Percentiles rank a stretch among this genome's conserved stretches.
Evolutionary conservation across 2,329 filamentous ascomycete genomes (phyloP).

Genomic region (Phaeosphaeriaceae sp.): DNA sequence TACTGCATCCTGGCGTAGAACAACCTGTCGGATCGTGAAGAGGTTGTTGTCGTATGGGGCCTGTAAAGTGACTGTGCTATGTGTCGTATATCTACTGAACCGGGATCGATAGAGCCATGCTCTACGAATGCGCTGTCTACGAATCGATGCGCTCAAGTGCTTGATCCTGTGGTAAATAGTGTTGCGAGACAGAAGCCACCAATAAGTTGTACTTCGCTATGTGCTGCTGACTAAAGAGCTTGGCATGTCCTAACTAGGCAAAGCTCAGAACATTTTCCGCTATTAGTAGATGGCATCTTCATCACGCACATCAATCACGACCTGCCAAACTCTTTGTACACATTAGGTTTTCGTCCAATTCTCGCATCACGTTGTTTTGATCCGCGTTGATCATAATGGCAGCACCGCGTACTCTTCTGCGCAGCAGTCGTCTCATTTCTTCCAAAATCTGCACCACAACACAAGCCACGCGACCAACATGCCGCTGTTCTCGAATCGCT

Average conservation of each 20-base stretch:
- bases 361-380: background rate
- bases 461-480: background rate
- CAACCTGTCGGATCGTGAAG: background rate
- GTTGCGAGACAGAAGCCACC: background rate
- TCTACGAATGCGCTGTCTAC: background rate
- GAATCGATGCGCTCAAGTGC: no score
- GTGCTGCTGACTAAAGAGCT: background rate
- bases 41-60: background rate
- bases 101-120: background rate
- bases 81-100: background rate
- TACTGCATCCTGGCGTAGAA: background rate
- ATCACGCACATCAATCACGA: background rate
- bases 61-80: background rate
- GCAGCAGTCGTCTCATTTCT: conserved; percentile 14
- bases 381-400: conserved; percentile 15
- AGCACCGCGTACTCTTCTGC: conserved; percentile 14
- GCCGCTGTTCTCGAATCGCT: background rate
- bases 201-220: background rate
- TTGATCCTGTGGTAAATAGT: background rate
- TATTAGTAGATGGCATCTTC: background rate
- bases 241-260: background rate
- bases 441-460: conserved; percentile 14
- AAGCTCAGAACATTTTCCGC: background rate
- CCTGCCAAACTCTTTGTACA: background rate
- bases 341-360: background rate